Conservation (phyloP, 257 asterid genomes). For the Jasminum sambac region DNA sequence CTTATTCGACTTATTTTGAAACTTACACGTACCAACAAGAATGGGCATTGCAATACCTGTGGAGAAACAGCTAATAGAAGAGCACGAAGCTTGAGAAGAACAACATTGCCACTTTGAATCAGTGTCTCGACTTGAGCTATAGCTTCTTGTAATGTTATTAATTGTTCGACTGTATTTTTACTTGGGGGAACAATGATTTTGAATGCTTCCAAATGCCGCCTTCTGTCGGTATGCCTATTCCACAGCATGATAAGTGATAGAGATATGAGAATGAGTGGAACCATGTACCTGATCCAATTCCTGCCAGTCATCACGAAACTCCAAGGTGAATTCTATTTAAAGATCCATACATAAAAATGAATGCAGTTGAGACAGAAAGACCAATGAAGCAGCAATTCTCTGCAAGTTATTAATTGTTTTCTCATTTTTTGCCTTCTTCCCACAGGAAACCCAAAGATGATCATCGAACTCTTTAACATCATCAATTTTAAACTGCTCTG, state of each 20-base stretch:
- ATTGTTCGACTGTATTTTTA: conserved; percentile 86
- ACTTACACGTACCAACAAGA: neutral
- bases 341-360: neutral
- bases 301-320: conserved; percentile 41
- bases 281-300: conserved; percentile 60
- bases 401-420: neutral
- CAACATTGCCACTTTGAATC: conserved; percentile 70
- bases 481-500: too few relatives aligned
- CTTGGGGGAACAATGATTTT: conserved; percentile 65
- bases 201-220: conserved; percentile 56
- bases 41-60: conserved; percentile 48
- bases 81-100: conserved; percentile 71
- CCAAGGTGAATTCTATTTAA: conserved; percentile 16
- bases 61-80: conserved; percentile 69
- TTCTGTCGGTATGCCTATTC: conserved; percentile 47
- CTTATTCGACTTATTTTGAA: too few relatives aligned
- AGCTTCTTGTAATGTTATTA: conserved; percentile 75
- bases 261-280: conserved; percentile 48
- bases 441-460: neutral
- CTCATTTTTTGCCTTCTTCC: neutral
- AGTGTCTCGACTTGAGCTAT: conserved; percentile 61
- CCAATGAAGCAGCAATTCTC: neutral
- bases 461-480: neutral
- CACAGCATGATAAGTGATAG: conserved; percentile 69
- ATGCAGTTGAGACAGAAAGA: conserved; percentile 8